Base-by-base conservation (phyloP, 2,329 filamentous ascomycete species). In the Pseudogymnoascus sp. region DNA sequence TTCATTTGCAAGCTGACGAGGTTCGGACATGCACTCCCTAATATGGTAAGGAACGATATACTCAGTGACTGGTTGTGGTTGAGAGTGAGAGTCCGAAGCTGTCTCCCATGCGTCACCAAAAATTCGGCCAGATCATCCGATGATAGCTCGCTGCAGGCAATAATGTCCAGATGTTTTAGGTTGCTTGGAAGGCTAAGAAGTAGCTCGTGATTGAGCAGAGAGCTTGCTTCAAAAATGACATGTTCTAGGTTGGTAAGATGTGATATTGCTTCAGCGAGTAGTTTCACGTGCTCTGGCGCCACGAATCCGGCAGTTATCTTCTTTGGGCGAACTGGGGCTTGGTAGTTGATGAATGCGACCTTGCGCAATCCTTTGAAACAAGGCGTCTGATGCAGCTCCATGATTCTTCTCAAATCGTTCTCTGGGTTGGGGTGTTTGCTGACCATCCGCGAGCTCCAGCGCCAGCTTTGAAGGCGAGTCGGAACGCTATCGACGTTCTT, bases 31-130 rank as follows among this genome's bases (percentile, higher is more conserved):
- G 83, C 81, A 3, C 77, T 74, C 16, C 83, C 85, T 54, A 98
- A 76, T 25, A 81, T 75, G 0, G 85, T 82, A 6, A 95, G 79
- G 70, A 96, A 97, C 0, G 82, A 85, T 43, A 97, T 77, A 70
- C 87, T 89, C 41, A 97, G 79, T 2, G 88, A 86, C 66, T 90
- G 87, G 70, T 96, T 96, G 75, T 96, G 90, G 62, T 88, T 84
- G 4, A 97, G 78, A 1, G 81, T 83, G 6, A 98, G 80, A 39
- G 83, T 83, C 62, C 83, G 82, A 21, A 98, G 78, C n/a, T 84
- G 77, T 21, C 78, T 75, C 0, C 92, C 93, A 69, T 90, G 86
- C 0, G 83, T 83, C 5, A 79, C 73, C 43, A 97, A 80, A 71
- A 89, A 96, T 0, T 75, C 73, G 25, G 80, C 77, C 21, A 97